phyloP scores from a whole-genome alignment of 2,329 filamentous ascomycete species.

The Trichoderma hamatum region DNA sequence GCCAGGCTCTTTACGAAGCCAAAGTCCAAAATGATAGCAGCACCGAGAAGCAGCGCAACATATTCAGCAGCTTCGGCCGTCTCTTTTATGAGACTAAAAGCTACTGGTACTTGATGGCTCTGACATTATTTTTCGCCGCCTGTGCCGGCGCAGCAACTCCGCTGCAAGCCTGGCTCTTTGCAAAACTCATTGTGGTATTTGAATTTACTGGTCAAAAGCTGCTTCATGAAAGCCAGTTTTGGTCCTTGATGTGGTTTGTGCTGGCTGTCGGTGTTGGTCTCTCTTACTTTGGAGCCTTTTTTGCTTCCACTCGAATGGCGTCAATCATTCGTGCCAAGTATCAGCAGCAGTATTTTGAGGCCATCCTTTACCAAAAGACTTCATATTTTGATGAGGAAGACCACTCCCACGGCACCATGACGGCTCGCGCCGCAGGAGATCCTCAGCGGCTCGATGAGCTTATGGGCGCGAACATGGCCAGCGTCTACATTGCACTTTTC shows the following conservation, averaged over 20 bases:
- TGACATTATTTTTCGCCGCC: slow-evolving; percentile 53
- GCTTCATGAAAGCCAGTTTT: slow-evolving; percentile 56
- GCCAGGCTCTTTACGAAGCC: slow-evolving; percentile 44
- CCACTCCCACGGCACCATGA: slow-evolving; percentile 63
- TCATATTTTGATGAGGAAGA: slow-evolving; percentile 64
- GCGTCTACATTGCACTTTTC: slow-evolving; percentile 65
- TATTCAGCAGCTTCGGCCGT: slow-evolving; percentile 58
- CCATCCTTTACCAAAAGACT: slow-evolving; percentile 62
- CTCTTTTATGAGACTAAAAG: slow-evolving; percentile 60
- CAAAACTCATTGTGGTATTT: slow-evolving; percentile 56
- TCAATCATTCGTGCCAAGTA: slow-evolving; percentile 56
- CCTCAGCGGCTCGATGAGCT: slow-evolving; percentile 65
- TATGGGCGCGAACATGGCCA: slow-evolving; percentile 64
- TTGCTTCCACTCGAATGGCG: slow-evolving; percentile 50
- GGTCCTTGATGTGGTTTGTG: slow-evolving; percentile 67
- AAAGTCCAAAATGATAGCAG: slow-evolving; percentile 31
- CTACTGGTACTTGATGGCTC: slow-evolving; percentile 53
- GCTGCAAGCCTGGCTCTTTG: slow-evolving; percentile 59
- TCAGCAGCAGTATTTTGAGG: slow-evolving; percentile 62
- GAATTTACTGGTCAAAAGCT: slow-evolving; percentile 41
- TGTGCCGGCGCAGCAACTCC: slow-evolving; percentile 50
- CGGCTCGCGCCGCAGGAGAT: slow-evolving; percentile 58
- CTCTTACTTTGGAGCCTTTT: slow-evolving; percentile 52
- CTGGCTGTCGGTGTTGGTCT: slow-evolving; percentile 57
- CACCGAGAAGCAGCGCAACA: slow-evolving; percentile 44